Conservation (phyloP, 2,329 filamentous ascomycete genomes). For the Trichophyton equinum region DNA sequence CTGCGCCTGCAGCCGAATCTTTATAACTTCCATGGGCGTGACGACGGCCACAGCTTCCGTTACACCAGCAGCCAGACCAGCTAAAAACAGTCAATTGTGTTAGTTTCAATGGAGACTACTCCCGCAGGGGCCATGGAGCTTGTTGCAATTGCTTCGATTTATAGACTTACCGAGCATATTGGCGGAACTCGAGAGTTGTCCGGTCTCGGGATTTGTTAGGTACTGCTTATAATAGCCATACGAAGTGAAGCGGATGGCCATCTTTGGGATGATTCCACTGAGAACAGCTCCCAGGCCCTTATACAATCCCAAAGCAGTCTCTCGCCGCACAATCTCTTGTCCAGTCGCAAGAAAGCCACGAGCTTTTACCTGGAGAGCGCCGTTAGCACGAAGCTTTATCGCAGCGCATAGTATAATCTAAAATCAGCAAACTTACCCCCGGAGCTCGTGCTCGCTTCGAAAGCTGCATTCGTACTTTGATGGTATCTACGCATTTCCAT, state of each 20-base stretch:
- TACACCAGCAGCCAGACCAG: constrained; percentile 81
- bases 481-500: constrained; percentile 54
- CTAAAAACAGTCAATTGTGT: constrained; percentile 29
- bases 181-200: constrained; percentile 53
- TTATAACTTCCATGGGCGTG: constrained; percentile 97
- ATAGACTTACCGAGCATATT: constrained; percentile 52
- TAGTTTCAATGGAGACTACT: neutral
- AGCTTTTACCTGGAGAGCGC: constrained; percentile 45
- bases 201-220: constrained; percentile 56
- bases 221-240: constrained; percentile 91
- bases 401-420: neutral
- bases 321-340: constrained; percentile 69
- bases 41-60: constrained; percentile 95
- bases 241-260: constrained; percentile 97
- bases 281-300: constrained; percentile 96
- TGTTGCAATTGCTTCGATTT: neutral
- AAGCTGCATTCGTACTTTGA: constrained; percentile 99
- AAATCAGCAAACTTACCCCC: constrained; percentile 43
- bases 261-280: constrained; percentile 94
- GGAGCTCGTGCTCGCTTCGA: constrained; percentile 72
- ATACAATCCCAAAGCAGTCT: constrained; percentile 88
- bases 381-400: neutral
- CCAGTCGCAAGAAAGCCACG: constrained; percentile 84
- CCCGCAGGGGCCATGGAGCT: neutral
- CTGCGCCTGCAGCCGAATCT: constrained; percentile 95